Evolutionary conservation across 129 eudicot genomes (phyloP).

Genomic region (Flaveria bidentis): DNA sequence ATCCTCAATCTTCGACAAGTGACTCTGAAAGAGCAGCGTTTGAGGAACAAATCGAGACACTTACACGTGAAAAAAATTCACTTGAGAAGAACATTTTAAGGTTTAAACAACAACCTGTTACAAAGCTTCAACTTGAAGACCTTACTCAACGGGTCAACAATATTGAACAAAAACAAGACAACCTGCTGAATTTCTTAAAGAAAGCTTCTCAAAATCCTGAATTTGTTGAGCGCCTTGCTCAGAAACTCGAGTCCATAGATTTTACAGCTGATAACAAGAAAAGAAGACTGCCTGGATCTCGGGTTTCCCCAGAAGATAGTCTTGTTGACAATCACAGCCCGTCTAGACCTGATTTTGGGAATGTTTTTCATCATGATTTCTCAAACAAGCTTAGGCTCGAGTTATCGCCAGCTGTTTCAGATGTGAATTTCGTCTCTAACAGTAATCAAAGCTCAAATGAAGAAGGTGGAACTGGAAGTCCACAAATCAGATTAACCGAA

Average conservation of each 20-base stretch:
- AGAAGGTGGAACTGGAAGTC: slow-evolving; percentile 62
- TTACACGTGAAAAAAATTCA: slow-evolving; percentile 65
- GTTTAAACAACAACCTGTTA: slow-evolving; percentile 56
- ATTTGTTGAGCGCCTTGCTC: slow-evolving; percentile 64
- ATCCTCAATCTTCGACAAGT: slow-evolving; percentile 56
- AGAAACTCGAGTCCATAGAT: slow-evolving; percentile 77
- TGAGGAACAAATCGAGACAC: slow-evolving; percentile 87
- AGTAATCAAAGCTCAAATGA: slow-evolving; percentile 89
- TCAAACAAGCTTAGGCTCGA: slow-evolving; percentile 68
- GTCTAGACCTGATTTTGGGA: slow-evolving; percentile 60
- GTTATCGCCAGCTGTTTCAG: slow-evolving; percentile 76
- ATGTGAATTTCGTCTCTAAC: slow-evolving; percentile 66
- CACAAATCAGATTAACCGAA: slow-evolving; percentile 49
- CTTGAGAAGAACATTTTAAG: slow-evolving; percentile 53
- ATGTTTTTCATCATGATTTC: slow-evolving; percentile 55
- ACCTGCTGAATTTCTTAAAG: slow-evolving; percentile 46
- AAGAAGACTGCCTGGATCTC: slow-evolving; percentile 61
- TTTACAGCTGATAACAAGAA: slow-evolving; percentile 68
- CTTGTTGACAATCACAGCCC: slow-evolving; percentile 53
- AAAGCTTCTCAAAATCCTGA: slow-evolving; percentile 63
- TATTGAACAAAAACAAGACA: slow-evolving; percentile 73
- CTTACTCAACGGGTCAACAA: slow-evolving; percentile 53
- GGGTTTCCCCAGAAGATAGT: slow-evolving; percentile 47
- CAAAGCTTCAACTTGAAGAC: slow-evolving; percentile 63
- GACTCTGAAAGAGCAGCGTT: slow-evolving; percentile 83